Percentiles rank a stretch among this genome's conserved stretches.
These are phyloP conservation scores for Saturnispora halmiae DNA, from an alignment of 805 yeast genomes.

Conservation along the genomic window DNA sequence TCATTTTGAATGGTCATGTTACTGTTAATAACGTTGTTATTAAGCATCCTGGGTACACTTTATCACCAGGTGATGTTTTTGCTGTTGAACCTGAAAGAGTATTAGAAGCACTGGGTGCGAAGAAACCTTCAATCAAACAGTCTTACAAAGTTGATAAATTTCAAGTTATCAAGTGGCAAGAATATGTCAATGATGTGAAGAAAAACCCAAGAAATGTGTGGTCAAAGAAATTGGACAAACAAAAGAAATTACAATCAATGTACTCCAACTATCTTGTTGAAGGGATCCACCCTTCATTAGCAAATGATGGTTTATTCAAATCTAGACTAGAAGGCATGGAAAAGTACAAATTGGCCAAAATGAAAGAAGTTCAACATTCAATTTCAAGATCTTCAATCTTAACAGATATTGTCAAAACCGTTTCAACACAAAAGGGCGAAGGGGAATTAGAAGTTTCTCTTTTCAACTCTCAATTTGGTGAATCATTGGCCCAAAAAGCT, in stretches of 20 bases:
- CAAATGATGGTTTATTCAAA: slow-evolving; percentile 10
- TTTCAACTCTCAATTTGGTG: slow-evolving; percentile 33
- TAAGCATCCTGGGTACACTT: slow-evolving; percentile 67
- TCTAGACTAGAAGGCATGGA: slow-evolving; percentile 24
- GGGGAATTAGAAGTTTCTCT: slow-evolving; percentile 20
- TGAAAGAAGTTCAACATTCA: slow-evolving; percentile 23
- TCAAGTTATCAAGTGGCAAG: slow-evolving; percentile 71
- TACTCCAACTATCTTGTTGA: slow-evolving; percentile 20
- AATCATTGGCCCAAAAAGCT: slow-evolving; percentile 26
- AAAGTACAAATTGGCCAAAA: slow-evolving; percentile 29
- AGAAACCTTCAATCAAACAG: slow-evolving; percentile 65
- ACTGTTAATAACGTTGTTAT: slow-evolving; percentile 76
- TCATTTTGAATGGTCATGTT: slow-evolving; percentile 72
- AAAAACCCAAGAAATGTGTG: slow-evolving; percentile 50
- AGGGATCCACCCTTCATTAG: slow-evolving; percentile 17
- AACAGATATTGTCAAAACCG: slow-evolving; percentile 32
- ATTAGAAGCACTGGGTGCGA: slow-evolving; percentile 72
- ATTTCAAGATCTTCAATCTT: slow-evolving; percentile 42
- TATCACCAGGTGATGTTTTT: slow-evolving; percentile 81
- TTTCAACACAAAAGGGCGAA: slow-evolving; percentile 12
- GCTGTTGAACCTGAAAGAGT: slow-evolving; percentile 81
- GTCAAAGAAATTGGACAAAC: slow-evolving; percentile 41
- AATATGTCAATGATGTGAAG: slow-evolving; percentile 51
- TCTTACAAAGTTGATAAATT: slow-evolving; percentile 61
- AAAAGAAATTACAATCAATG: slow-evolving; percentile 28